phyloP scores from a whole-genome alignment of 352 stramenopile genomes.

The Globisporangium paddicum region DNA sequence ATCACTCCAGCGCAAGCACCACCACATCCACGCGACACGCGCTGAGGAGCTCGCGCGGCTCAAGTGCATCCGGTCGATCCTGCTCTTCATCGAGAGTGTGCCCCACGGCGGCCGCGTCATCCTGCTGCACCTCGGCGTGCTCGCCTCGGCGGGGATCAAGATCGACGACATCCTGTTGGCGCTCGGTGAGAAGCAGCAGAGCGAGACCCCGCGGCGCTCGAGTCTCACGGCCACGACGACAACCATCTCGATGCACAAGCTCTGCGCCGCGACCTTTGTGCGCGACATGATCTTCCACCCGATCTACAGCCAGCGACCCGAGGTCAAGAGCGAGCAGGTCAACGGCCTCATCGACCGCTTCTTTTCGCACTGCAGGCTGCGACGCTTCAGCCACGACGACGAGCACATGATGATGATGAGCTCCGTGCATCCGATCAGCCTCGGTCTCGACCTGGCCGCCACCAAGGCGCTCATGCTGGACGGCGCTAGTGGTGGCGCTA shows the following conservation, averaged over 20 bases:
- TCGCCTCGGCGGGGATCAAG: slow-evolving; percentile 32
- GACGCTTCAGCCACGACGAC: slow-evolving; percentile 61
- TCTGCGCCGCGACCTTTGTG: slow-evolving; percentile 56
- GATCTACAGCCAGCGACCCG: slow-evolving; percentile 51
- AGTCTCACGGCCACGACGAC: slow-evolving; percentile 10
- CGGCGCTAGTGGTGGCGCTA: not conserved
- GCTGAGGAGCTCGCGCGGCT: slow-evolving; percentile 32
- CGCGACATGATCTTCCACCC: slow-evolving; percentile 75
- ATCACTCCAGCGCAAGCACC: slow-evolving; percentile 17
- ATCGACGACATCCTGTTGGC: slow-evolving; percentile 50
- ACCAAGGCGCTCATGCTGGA: slow-evolving; percentile 6
- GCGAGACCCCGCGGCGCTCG: slow-evolving; percentile 22
- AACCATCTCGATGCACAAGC: slow-evolving; percentile 29
- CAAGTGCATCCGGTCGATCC: slow-evolving; percentile 32
- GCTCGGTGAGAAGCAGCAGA: slow-evolving; percentile 48
- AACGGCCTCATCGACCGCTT: slow-evolving; percentile 57
- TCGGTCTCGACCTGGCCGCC: not conserved
- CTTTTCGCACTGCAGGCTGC: slow-evolving; percentile 64
- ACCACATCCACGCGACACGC: slow-evolving; percentile 23
- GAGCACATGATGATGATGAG: slow-evolving; percentile 22
- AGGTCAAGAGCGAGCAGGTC: slow-evolving; percentile 33
- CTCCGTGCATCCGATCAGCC: slow-evolving; percentile 11
- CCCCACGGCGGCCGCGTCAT: slow-evolving; percentile 48
- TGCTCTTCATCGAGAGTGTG: slow-evolving; percentile 47
- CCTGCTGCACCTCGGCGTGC: slow-evolving; percentile 57